These are phyloP conservation scores for Myxozyma nipponensis DNA, from an alignment of 805 yeast species.

Conservation along the genomic window DNA sequence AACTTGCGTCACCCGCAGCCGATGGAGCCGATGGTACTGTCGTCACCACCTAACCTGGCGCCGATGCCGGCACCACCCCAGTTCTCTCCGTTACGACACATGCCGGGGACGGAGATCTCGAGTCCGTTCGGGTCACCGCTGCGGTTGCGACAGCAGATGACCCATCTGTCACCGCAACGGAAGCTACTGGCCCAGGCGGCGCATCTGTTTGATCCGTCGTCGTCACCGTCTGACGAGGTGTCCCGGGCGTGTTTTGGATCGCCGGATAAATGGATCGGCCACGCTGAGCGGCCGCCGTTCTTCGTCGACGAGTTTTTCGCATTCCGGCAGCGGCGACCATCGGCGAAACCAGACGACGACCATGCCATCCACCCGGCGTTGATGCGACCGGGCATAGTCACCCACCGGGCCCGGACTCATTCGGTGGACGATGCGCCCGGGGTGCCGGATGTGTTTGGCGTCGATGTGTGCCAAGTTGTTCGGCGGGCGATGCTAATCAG, in stretches of 20 bases:
- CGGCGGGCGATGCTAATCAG: slow-evolving; percentile 39
- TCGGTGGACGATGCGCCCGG: background rate
- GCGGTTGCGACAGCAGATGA: slow-evolving; percentile 10
- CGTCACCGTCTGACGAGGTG: slow-evolving; percentile 31
- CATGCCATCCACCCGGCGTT: background rate
- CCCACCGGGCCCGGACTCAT: background rate
- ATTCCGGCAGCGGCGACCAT: slow-evolving; percentile 2
- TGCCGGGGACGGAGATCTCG: slow-evolving; percentile 1
- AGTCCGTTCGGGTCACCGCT: slow-evolving; percentile 23
- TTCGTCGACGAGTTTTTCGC: slow-evolving; percentile 31
- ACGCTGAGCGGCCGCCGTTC: slow-evolving; percentile 7
- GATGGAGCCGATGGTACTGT: background rate
- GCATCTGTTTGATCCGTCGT: slow-evolving; percentile 9
- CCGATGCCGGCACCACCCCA: background rate
- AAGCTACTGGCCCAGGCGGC: slow-evolving; percentile 22
- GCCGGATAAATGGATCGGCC: slow-evolving; percentile 36
- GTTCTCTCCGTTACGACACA: slow-evolving; percentile 17
- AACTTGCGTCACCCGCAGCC: background rate
- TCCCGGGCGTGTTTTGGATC: slow-evolving; percentile 39
- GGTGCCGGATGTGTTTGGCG: slow-evolving; percentile 51
- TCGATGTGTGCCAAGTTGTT: slow-evolving; percentile 51
- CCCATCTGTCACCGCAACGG: slow-evolving; percentile 23
- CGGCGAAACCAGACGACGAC: slow-evolving; percentile 6
- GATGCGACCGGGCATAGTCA: background rate
- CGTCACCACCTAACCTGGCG: background rate